These are phyloP conservation scores for Ophiocordyceps sinensis DNA, from an alignment of 2,329 filamentous ascomycete genomes.

Conservation along the genomic window DNA sequence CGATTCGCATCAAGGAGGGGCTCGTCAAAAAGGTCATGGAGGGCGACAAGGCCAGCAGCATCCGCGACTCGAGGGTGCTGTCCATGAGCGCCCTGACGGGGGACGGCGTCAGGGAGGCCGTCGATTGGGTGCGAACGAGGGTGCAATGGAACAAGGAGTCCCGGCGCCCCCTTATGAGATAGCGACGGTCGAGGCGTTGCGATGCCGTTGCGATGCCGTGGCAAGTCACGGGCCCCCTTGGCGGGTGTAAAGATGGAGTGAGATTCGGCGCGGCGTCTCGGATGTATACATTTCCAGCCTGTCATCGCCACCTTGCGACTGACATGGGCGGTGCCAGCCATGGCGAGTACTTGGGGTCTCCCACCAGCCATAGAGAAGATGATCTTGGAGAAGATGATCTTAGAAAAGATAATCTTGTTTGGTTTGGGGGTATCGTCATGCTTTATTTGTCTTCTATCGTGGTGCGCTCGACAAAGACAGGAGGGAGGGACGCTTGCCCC, in stretches of 20 bases:
- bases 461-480: neutral
- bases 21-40: constrained; percentile 92
- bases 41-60: constrained; percentile 72
- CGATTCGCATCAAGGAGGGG: constrained; percentile 93
- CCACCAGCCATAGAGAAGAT: neutral
- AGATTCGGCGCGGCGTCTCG: constrained; percentile 1
- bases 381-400: too few relatives aligned
- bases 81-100: constrained; percentile 83
- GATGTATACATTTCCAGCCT: constrained; percentile 3
- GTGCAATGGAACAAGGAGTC: constrained; percentile 96
- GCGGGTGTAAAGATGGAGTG: neutral
- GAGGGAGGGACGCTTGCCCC: neutral
- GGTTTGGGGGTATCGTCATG: constrained; percentile 7
- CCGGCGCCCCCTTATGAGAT: constrained; percentile 85
- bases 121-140: constrained; percentile 89
- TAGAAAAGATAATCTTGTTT: neutral
- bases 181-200: constrained; percentile 14
- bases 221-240: neutral
- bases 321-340: neutral
- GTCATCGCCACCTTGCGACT: neutral
- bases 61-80: constrained; percentile 81
- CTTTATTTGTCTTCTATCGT: constrained; percentile 1
- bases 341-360: neutral
- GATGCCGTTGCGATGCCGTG: too few relatives aligned
- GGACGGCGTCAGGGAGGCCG: constrained; percentile 78